Evolutionary conservation across 441 rosid species (phyloP).

Genomic region (Croton setiger): DNA sequence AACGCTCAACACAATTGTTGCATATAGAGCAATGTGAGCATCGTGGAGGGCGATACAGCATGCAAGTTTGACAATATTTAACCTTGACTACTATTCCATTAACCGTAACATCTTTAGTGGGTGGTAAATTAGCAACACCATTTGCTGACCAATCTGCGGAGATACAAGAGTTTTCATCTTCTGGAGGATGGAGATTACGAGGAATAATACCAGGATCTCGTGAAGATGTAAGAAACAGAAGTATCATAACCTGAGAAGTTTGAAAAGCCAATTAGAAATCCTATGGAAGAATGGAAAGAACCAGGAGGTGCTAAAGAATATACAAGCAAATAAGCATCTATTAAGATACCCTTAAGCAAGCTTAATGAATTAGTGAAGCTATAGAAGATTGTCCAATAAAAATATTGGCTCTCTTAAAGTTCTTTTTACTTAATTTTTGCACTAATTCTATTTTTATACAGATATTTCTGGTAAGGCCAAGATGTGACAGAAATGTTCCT

Average conservation of each 20-base stretch:
- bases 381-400: not conserved
- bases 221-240: slow-evolving; percentile 71
- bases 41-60: slow-evolving; percentile 82
- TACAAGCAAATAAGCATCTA: not conserved
- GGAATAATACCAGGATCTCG: slow-evolving; percentile 89
- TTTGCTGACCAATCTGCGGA: slow-evolving; percentile 53
- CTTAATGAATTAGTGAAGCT: not conserved
- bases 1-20: slow-evolving; percentile 81
- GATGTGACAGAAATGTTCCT: not conserved
- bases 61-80: slow-evolving; percentile 76
- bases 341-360: not conserved
- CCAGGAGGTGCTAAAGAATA: not conserved
- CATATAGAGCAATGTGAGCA: slow-evolving; percentile 88
- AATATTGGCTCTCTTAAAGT: not conserved
- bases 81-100: slow-evolving; percentile 63
- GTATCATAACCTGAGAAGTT: slow-evolving; percentile 46
- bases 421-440: not conserved
- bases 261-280: slow-evolving; percentile 16
- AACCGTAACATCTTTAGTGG: slow-evolving; percentile 55
- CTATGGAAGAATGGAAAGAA: not conserved
- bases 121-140: slow-evolving; percentile 40
- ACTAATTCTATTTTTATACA: not conserved
- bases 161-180: slow-evolving; percentile 45
- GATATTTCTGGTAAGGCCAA: not conserved
- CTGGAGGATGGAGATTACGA: slow-evolving; percentile 60